Base-by-base conservation (phyloP, 164 flowering plant genomes). In the Echeveria elegans region DNA sequence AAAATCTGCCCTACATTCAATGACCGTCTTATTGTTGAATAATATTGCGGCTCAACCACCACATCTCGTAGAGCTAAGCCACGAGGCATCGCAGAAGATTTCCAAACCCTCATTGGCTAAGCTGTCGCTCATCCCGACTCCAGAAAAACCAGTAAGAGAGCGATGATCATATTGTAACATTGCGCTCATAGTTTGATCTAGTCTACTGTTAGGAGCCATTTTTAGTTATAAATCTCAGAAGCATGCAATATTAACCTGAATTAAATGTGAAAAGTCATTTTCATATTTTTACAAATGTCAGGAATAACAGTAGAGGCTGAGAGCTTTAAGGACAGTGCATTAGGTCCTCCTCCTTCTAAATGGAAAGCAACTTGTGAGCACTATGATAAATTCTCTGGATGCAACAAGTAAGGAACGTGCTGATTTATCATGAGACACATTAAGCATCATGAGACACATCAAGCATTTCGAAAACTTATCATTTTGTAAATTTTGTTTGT, bases 321-420 rank as follows among this genome's bases (percentile, higher is more conserved):
- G 52, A 89, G 96, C 74, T 89, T 89, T 36, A 78, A 72, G 26
- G 96, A 84, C 32, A 41, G 69, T 7, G 92, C 88, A 4, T 66
- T 84, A 32, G 93, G 85, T 36, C 90, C 86, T 66, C 86, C 82
- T 18, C 96, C 92, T 1, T 56, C 72, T 0, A 89, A 83, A 77
- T 89, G 96, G 96, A 87, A 80, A 77, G 96, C 92, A 68, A 76
- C 64, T 30, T 89, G 96, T 48, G 66, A 11, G 0, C 79, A 29
- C 26, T 77, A n/a, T 68, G 81, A 81, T 6, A 86, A 90, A 71
- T 86, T 86, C 78, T 68, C 88, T 5, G 87, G 87, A 47, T 88
- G 91, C 79, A 88, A 84, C 81, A 86, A 86, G 92, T 89, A 78
- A 72, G 6, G 86, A 78, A 72, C 61, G 29, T 16, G 14, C 26